Base-by-base conservation (phyloP, 1,284 basidiomycete genomes). In the Ustilago nuda region DNA sequence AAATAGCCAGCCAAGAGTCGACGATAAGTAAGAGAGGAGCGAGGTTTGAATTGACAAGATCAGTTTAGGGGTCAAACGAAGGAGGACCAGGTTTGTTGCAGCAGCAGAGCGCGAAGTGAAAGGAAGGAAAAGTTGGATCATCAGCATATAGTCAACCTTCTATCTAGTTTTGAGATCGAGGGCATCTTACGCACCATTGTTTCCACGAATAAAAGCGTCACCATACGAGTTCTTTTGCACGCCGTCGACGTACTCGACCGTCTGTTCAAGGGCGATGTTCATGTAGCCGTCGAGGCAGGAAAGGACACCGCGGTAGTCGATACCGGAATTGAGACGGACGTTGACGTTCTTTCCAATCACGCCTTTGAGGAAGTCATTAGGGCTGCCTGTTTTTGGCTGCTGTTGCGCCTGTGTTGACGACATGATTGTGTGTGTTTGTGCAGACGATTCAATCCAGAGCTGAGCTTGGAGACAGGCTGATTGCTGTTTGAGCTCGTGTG, bases 221-320 rank as follows among this genome's bases (percentile, higher is more conserved):
- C 95, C 95, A 82, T 95, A 98, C 71, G 89, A 89, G 85, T 95
- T 96, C 45, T 93, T 95, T 61, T 93, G 89, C 37, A 88, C 86
- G 11, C 95, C 95, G 79, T 93, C 92, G 13, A 97, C 93, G 86
- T 94, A 92, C 87, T 99, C 96, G 86, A 95, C 93, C 1, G 95
- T 98, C 86, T 98, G 92, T 87, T 99, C 96, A 53, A 99, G 88
- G 4, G 95, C 96, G 64, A 99, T 98, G 87, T 99, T 99, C 97
- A 99, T 88, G 83, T 87, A 87, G 19, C 95, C 97, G 86, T 99
- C 97, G 27, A 99, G 89, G 86, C 97, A 98, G 8, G 94, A 95
- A n/a, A 99, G 88, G 1, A 95, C 89, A 43, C 96, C 96, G 78
- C 91, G 90, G 87, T 99, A 99, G 87, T 98, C 95, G 13, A 99